phyloP scores from a whole-genome alignment of 345 rosid species.

The Salix dunnii region DNA sequence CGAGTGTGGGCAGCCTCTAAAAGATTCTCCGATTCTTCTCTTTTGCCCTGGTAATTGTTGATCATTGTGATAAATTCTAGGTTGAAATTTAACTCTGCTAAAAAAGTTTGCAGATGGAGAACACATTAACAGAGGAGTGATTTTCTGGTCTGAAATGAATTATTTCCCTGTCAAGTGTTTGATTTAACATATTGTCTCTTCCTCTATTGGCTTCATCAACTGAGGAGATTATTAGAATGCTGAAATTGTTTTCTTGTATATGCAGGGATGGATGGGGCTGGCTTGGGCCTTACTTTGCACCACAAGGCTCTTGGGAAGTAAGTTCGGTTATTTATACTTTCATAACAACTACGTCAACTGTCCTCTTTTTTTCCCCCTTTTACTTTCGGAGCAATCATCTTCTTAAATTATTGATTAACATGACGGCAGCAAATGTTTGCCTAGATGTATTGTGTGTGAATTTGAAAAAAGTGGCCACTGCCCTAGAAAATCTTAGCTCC shows the following conservation, averaged over 20 bases:
- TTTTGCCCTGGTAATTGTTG: conserved; percentile 67
- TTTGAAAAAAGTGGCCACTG: neutral
- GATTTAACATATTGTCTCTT: neutral
- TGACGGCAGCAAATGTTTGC: neutral
- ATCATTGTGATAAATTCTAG: neutral
- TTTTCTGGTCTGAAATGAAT: neutral
- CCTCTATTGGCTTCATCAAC: neutral
- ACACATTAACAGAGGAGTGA: neutral
- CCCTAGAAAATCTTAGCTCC: neutral
- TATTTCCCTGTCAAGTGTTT: neutral
- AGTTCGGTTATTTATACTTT: conserved; percentile 19
- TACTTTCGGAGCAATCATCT: neutral
- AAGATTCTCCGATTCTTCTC: conserved; percentile 64
- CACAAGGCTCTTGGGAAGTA: conserved; percentile 78
- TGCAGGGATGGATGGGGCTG: conserved; percentile 74
- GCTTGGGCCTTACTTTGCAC: conserved; percentile 75
- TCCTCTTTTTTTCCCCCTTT: neutral
- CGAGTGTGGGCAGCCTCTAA: conserved; percentile 64
- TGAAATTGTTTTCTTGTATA: conserved; percentile 7
- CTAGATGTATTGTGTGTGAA: neutral
- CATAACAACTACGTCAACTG: neutral
- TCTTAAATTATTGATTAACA: neutral
- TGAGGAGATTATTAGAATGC: neutral
- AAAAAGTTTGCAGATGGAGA: neutral
- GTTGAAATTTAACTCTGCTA: neutral